Evolutionary conservation across 139 green algal species (phyloP).

Genomic region (Eudorina sp.): DNA sequence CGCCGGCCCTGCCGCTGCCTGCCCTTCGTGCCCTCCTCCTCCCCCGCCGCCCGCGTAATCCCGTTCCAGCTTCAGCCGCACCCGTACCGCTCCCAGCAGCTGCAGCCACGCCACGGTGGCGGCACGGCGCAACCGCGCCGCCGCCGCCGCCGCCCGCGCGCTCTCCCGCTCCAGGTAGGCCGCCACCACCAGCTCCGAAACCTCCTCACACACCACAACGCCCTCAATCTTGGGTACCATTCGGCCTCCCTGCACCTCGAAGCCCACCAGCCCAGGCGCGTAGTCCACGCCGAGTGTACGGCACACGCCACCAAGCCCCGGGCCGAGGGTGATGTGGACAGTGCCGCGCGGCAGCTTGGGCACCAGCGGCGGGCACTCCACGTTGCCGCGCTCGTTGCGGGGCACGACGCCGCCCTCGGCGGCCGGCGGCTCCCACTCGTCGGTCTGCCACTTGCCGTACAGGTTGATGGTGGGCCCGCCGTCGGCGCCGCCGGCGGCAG

Average conservation of each 20-base stretch:
- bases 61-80: constrained; percentile 55
- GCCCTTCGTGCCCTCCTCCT: background rate
- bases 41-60: constrained; percentile 39
- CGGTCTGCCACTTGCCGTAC: constrained; percentile 92
- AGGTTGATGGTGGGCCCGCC: constrained; percentile 53
- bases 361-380: constrained; percentile 85
- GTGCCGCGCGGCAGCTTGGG: constrained; percentile 75
- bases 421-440: constrained; percentile 60
- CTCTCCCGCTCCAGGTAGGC: constrained; percentile 61
- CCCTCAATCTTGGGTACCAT: constrained; percentile 82
- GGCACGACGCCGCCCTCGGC: constrained; percentile 82
- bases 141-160: constrained; percentile 50
- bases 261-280: constrained; percentile 82
- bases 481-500: background rate
- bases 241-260: constrained; percentile 77
- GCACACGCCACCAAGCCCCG: constrained; percentile 55
- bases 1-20: background rate
- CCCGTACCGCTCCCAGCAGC: constrained; percentile 63
- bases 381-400: constrained; percentile 85
- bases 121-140: constrained; percentile 44
- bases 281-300: constrained; percentile 80
- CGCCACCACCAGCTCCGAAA: constrained; percentile 64
- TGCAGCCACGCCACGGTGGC: constrained; percentile 67
- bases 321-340: constrained; percentile 57
- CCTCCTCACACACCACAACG: constrained; percentile 86